Evolutionary conservation across 371 early-diverging fungal genomes (phyloP), one percentile per base, ranked within the genome.

Genomic region (Saksenaea oblongispora): DNA sequence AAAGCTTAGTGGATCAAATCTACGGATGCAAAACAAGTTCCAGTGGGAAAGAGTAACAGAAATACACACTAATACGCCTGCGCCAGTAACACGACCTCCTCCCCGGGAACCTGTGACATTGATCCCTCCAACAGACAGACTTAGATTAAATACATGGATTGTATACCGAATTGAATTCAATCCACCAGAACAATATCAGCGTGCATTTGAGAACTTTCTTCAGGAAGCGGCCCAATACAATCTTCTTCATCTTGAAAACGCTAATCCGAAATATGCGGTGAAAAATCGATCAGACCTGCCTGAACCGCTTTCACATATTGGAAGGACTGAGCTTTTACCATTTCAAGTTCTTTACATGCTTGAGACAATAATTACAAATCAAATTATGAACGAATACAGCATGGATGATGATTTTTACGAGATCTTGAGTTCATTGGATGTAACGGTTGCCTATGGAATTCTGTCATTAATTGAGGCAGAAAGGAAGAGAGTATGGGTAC

Each of bases 321-420:
- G 59, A 5, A 47, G 64, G 34, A 42, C 63, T n/a, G 61, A 11
- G 27, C 39, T 61, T 9, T 27, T 74, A n/a, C 42, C 62, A 17
- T 84, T 82, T 44, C 76, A 76, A 7, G 76, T 75, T 0, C 70
- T 64, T 0, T 84, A 78, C 36, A 65, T 80, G 72, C 64, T 84
- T 5, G 80, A 84, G 35, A 73, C 77, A n/a, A 74, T 69, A 0
- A 42, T 84, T 4, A 70, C 70, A 5, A 58, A 66, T 26, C 73
- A 73, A 11, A 71, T 67, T 5, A 37, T 84, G 17, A 69, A 75
- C 13, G 80, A 71, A 4, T 78, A 78, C 41, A 82, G 80, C 31
- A 55, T 80, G n/a, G 73, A 75, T 5, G 37, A 37, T 2, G 67
- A 59, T 3, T 78, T 82, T 26, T 73, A 65, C 14, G 55, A 62